A percentile compares a stretch with the other conserved stretches of the same genome.
Evolutionary conservation across 768 basidiomycete species (phyloP).

Genomic region (Pisolithus tinctorius): DNA sequence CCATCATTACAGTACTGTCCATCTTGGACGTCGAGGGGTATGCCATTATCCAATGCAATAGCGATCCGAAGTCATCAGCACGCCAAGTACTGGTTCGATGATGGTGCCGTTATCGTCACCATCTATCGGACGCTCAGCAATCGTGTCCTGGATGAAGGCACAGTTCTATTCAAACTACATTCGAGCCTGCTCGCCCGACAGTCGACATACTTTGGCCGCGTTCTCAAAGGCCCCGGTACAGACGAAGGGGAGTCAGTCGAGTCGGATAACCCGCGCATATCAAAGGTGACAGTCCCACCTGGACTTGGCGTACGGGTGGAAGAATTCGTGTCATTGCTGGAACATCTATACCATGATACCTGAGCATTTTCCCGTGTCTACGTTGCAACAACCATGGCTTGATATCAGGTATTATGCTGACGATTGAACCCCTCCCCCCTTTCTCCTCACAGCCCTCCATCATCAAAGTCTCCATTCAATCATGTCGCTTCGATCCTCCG

Average conservation of each 20-base stretch:
- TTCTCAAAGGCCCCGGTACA: not conserved
- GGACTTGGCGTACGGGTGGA: slow-evolving; percentile 31
- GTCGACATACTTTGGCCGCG: slow-evolving; percentile 27
- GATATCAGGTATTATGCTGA: not conserved
- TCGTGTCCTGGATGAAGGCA: not conserved
- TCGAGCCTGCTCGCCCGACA: slow-evolving; percentile 44
- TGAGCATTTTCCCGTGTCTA: slow-evolving; percentile 31
- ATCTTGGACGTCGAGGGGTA: slow-evolving; percentile 2
- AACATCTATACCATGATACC: slow-evolving; percentile 63
- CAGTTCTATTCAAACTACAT: slow-evolving; percentile 51
- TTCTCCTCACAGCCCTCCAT: slow-evolving; percentile 38
- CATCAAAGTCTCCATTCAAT: slow-evolving; percentile 34
- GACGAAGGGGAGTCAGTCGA: no score
- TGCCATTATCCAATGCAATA: not conserved
- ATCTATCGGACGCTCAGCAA: slow-evolving; percentile 23
- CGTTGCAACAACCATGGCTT: not conserved
- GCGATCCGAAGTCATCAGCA: slow-evolving; percentile 24
- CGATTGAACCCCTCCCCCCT: not conserved
- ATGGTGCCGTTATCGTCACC: slow-evolving; percentile 52
- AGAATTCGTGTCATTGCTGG: slow-evolving; percentile 54
- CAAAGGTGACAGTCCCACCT: slow-evolving; percentile 28
- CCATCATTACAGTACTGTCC: no score
- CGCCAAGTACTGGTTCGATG: slow-evolving; percentile 58
- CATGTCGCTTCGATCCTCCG: slow-evolving; percentile 52
- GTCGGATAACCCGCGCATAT: slow-evolving; percentile 1